These are phyloP conservation scores for Curvularia spicifera DNA, from an alignment of 2,329 filamentous ascomycete genomes.

Conservation along the genomic window DNA sequence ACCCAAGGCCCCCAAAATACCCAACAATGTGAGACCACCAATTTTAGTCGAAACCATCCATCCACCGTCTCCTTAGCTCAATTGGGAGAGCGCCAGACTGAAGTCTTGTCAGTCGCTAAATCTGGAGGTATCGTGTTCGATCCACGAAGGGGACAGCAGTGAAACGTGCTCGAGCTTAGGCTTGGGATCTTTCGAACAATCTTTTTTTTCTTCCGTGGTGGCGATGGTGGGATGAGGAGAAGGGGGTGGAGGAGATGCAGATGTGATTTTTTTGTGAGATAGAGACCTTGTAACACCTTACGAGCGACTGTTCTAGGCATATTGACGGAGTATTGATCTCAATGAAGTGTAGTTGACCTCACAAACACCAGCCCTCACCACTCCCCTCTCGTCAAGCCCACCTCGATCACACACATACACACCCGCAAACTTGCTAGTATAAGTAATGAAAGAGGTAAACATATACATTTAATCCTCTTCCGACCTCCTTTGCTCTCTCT, in stretches of 20 bases:
- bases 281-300: no score
- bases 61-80: conserved; percentile 10
- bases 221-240: no score
- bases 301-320: no score
- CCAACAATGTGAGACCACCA: not conserved
- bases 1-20: no score
- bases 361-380: no score
- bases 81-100: conserved; percentile 15
- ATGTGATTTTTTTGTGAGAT: no score
- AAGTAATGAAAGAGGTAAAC: conserved; percentile 1
- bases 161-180: conserved; percentile 1
- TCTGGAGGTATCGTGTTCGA: not conserved
- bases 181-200: conserved; percentile 6
- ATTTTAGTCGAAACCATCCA: conserved; percentile 5
- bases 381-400: no score
- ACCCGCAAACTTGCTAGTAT: no score
- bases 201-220: not conserved
- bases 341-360: no score
- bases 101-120: conserved; percentile 8
- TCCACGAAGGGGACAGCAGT: conserved; percentile 1
- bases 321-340: no score
- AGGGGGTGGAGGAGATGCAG: no score
- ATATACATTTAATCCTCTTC: conserved; percentile 4
- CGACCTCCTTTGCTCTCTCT: not conserved
- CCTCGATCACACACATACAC: no score